Evolutionary conservation across 768 basidiomycete species (phyloP).

Genomic region (Kwoniella pini): DNA sequence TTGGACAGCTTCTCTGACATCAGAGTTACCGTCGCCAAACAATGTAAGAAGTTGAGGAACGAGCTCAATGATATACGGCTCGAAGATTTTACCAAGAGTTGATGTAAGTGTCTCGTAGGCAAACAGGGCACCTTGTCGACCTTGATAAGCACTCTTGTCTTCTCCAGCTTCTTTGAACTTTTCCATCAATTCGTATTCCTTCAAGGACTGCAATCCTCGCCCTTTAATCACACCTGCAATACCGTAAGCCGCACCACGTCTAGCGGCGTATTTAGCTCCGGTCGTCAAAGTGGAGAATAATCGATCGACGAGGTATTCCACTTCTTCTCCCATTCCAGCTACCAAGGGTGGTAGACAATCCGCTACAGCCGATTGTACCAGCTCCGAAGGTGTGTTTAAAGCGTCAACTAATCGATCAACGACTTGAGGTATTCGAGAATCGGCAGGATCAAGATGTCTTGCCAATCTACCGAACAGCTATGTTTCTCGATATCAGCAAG

Average conservation of each 20-base stretch:
- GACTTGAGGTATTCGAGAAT: constrained; percentile 74
- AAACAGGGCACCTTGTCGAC: constrained; percentile 91
- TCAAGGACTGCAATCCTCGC: constrained; percentile 80
- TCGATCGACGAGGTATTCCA: constrained; percentile 69
- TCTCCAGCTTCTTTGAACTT: constrained; percentile 74
- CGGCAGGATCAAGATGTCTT: constrained; percentile 74
- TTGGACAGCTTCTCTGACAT: constrained; percentile 90
- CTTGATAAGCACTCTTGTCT: constrained; percentile 84
- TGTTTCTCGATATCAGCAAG: background rate
- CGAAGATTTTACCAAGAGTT: constrained; percentile 84
- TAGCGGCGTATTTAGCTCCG: constrained; percentile 80
- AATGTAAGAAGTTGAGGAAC: constrained; percentile 77
- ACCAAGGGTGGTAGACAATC: constrained; percentile 91
- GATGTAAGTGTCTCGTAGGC: constrained; percentile 86
- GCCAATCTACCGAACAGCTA: constrained; percentile 85
- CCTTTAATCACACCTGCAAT: constrained; percentile 90
- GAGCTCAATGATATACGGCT: constrained; percentile 76
- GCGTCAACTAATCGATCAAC: constrained; percentile 84
- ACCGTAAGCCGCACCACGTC: constrained; percentile 98
- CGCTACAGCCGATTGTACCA: constrained; percentile 93
- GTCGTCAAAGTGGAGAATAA: constrained; percentile 76
- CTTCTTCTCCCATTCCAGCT: constrained; percentile 64
- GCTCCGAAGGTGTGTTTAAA: constrained; percentile 88
- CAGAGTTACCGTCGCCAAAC: constrained; percentile 81
- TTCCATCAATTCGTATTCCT: constrained; percentile 75